These are phyloP conservation scores for Aspergillus novoparasiticus DNA, from an alignment of 2,329 filamentous ascomycete genomes.

Conservation along the genomic window DNA sequence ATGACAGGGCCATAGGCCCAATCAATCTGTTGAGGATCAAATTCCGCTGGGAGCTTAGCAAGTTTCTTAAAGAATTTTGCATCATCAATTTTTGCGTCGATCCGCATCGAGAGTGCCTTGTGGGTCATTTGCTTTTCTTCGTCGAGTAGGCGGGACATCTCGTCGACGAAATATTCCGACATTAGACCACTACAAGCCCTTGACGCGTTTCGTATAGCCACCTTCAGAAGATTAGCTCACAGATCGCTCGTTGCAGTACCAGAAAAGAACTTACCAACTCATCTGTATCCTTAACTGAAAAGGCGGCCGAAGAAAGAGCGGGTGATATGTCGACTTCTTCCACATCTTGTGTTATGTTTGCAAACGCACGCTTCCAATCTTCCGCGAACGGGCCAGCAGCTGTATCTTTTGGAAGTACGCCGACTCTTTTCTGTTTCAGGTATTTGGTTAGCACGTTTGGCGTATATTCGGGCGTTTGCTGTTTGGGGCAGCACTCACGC, in stretches of 20 bases:
- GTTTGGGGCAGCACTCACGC: conserved; percentile 59
- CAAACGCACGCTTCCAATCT: conserved; percentile 88
- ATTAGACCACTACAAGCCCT: conserved; percentile 92
- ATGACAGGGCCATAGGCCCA: conserved; percentile 91
- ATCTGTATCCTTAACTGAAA: conserved; percentile 92
- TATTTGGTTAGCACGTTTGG: neutral
- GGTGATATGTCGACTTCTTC: conserved; percentile 85
- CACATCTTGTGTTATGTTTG: conserved; percentile 77
- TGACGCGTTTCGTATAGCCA: conserved; percentile 90
- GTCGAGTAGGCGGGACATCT: conserved; percentile 95
- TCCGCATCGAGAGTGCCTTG: conserved; percentile 78
- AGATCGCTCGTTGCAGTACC: neutral
- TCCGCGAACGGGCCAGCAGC: conserved; percentile 88
- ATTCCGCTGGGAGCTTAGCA: conserved; percentile 80
- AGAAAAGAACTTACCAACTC: conserved; percentile 64
- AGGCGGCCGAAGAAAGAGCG: conserved; percentile 79
- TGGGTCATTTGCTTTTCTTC: conserved; percentile 97
- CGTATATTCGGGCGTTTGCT: neutral
- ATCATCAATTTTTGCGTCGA: conserved; percentile 90
- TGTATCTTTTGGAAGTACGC: conserved; percentile 79
- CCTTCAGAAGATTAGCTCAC: conserved; percentile 46
- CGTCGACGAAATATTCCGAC: conserved; percentile 95
- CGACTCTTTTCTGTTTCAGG: conserved; percentile 75
- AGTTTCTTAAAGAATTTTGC: conserved; percentile 87
- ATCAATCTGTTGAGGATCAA: conserved; percentile 86